A percentile compares a stretch with the other conserved stretches of the same genome.
Conservation (phyloP, 2,329 filamentous ascomycete genomes). For the Epicoccum sorghinum region DNA sequence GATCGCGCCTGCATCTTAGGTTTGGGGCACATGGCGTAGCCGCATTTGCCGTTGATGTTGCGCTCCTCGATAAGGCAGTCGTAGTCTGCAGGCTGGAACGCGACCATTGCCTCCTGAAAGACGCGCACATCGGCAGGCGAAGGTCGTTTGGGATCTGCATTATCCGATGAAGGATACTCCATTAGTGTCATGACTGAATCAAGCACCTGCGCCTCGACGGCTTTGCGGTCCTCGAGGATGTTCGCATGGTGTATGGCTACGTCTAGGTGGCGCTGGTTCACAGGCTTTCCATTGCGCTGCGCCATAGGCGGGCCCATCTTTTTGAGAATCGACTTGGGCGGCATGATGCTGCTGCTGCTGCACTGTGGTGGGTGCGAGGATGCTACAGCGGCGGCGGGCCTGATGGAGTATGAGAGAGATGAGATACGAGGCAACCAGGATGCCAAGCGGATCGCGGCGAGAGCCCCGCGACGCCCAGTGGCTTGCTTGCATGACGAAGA, state of each 20-base stretch:
- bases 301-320: slow-evolving; percentile 36
- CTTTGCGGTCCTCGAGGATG: slow-evolving; percentile 81
- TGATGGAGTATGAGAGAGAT: neutral
- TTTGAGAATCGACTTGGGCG: slow-evolving; percentile 56
- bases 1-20: slow-evolving; percentile 64
- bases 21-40: slow-evolving; percentile 78
- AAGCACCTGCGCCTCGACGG: slow-evolving; percentile 75
- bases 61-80: slow-evolving; percentile 88
- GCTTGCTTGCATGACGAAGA: slow-evolving; percentile 11
- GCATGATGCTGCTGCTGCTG: slow-evolving; percentile 26
- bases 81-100: slow-evolving; percentile 88
- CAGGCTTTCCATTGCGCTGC: slow-evolving; percentile 33
- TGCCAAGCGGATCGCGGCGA: neutral
- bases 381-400: neutral
- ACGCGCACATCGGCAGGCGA: slow-evolving; percentile 63
- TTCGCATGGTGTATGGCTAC: slow-evolving; percentile 82
- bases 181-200: slow-evolving; percentile 74
- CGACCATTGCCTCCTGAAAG: slow-evolving; percentile 70
- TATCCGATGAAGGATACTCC: slow-evolving; percentile 62
- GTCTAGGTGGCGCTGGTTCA: slow-evolving; percentile 56
- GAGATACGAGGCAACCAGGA: neutral
- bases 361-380: neutral
- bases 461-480: neutral
- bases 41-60: slow-evolving; percentile 81
- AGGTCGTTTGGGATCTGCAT: slow-evolving; percentile 59